Evolutionary conservation across 179 eudicot species (phyloP).

Genomic region (Beta macrorhiza): DNA sequence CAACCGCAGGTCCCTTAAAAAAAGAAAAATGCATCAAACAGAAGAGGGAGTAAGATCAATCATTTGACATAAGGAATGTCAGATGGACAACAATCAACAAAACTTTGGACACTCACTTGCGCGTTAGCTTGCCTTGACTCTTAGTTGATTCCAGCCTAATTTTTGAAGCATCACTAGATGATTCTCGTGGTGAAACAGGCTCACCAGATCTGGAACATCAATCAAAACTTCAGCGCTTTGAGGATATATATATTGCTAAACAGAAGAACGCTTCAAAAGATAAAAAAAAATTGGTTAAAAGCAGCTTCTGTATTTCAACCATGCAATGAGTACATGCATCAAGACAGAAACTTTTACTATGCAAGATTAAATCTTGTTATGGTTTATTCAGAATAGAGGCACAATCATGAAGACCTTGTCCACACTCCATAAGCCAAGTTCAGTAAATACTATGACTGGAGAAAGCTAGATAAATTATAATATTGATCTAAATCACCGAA

Average conservation of each 20-base stretch:
- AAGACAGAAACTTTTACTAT: neutral
- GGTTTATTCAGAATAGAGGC: neutral
- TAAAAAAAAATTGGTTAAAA: neutral
- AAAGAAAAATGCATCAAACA: constrained; percentile 20
- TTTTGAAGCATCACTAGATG: constrained; percentile 28
- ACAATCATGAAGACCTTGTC: neutral
- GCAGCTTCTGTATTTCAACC: neutral
- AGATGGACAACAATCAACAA: neutral
- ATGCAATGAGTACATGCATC: neutral
- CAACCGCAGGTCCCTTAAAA: constrained; percentile 62
- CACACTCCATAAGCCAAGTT: too few species aligned
- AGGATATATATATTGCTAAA: constrained; percentile 2
- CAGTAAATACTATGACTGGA: neutral
- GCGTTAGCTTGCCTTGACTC: constrained; percentile 56
- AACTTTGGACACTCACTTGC: constrained; percentile 50
- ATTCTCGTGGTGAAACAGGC: constrained; percentile 26
- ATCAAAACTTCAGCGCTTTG: constrained; percentile 18
- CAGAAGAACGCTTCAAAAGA: neutral
- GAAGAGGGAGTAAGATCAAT: constrained; percentile 1
- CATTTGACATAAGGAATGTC: neutral
- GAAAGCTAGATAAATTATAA: neutral
- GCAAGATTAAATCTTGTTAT: neutral
- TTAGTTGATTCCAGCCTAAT: constrained; percentile 34
- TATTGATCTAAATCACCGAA: neutral
- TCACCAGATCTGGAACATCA: constrained; percentile 36